Base-by-base conservation (phyloP, 164 flowering plant genomes). In the Platanus orientalis region DNA sequence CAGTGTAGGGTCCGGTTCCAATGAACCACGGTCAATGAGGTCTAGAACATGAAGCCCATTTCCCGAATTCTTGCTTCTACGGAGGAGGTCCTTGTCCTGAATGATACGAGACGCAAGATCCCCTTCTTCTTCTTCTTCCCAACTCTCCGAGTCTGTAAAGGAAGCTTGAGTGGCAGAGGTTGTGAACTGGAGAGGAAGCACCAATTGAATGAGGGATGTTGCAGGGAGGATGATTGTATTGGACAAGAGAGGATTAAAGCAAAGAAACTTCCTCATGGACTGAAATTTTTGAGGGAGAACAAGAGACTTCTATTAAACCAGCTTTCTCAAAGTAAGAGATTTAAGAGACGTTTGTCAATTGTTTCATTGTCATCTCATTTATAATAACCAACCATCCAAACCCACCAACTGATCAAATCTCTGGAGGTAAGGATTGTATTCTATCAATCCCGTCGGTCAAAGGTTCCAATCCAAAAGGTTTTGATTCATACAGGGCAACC, bases 41-140 rank as follows among this genome's bases (percentile, higher is more conserved):
- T 88, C 87, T 2, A 85, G 79, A 50, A 85, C 83, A 48, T 74
- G 63, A 39, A 85, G 84, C 29, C 85, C 77, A 13, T 75, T 61
- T 26, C 45, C 55, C 7, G 67, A 53, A 25, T 56, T 0, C 26
- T 65, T 73, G 67, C 73, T 79, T 25, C 55, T 54, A 13, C 75
- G 71, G 7, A 84, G 80, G 60, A 76, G 75, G 68, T 81, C 80
- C 53, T 78, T 79, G 23, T 80, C 83, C 58, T 78, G 74, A 28
- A 84, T 67, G 32, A 73, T 69, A 16, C 39, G 28, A 16, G 68
- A 47, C 7, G 42, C n/a, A 14, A 36, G 42, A 20, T 23, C 29
- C 0, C 27, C 58, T n/a, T 51, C 57, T 11, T 58, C 55, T 1
- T 47, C 63, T 45, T 60, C 69, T 54, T 65, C 62, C 0, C 36